A percentile compares a stretch with the other conserved stretches of the same genome.
phyloP scores from a whole-genome alignment of 2,329 filamentous ascomycete species.

The Atkinsonella texensis region DNA sequence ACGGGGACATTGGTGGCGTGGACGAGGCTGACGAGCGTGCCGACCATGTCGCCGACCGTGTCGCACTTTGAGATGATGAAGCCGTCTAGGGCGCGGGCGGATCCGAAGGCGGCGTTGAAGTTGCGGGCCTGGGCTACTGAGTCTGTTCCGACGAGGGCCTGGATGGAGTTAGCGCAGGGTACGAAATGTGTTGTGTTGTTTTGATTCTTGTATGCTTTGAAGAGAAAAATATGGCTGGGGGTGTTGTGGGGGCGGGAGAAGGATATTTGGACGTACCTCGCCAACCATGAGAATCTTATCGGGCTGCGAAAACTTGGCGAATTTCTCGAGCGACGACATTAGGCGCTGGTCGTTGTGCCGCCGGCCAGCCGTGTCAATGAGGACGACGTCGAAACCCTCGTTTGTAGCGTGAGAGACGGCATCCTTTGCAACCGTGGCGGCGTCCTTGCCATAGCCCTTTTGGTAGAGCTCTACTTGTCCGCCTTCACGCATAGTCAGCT shows the following conservation, averaged over 20 bases:
- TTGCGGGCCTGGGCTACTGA: conserved; percentile 91
- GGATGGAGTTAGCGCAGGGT: neutral
- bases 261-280: no score
- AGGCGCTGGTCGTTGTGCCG: conserved; percentile 91
- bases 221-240: neutral
- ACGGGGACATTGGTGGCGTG: conserved; percentile 95
- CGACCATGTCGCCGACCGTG: conserved; percentile 98
- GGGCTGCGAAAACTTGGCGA: conserved; percentile 87
- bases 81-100: conserved; percentile 69
- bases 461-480: conserved; percentile 85
- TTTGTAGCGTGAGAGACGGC: conserved; percentile 71
- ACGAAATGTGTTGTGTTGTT: no score
- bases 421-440: conserved; percentile 87
- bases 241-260: no score
- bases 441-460: conserved; percentile 96
- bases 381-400: conserved; percentile 76
- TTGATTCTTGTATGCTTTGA: conserved; percentile 4
- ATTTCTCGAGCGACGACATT: conserved; percentile 95
- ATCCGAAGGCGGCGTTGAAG: conserved; percentile 88
- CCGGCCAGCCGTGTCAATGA: conserved; percentile 92
- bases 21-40: conserved; percentile 88
- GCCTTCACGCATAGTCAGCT: conserved; percentile 74
- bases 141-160: conserved; percentile 88
- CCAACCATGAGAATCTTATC: conserved; percentile 98
- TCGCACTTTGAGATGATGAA: conserved; percentile 99